Base-by-base conservation (phyloP, 2,329 filamentous ascomycete species). In the Aspergillus pseudonomiae region DNA sequence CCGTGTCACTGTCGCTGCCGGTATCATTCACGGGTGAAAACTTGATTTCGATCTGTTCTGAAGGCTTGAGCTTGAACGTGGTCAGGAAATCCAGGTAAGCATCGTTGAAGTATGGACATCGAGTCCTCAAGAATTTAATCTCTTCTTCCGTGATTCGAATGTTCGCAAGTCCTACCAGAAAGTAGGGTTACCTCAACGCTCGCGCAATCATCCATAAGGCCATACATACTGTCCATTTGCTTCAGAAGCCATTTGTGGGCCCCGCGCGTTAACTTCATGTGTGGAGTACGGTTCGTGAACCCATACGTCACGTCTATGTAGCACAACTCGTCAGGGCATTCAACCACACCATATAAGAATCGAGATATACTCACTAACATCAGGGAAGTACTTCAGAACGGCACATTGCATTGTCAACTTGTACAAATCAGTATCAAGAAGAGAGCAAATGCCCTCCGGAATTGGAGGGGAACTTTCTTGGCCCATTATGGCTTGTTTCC, bases 391-490 rank as follows among this genome's bases (percentile, higher is more conserved):
- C 79, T 96, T 96, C 70, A 96, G 86, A 68, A 98, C 90, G 65
- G 93, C 93, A 76, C 92, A 97, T 89, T 99, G 95, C 95, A 99
- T 99, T 24, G 95, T 99, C 79, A 99, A 81, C 80, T 99, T 99
- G 86, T 97, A 99, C 65, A 99, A 79, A 77, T 91, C 88, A 19
- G 91, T 94, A 74, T 95, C 92, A 60, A 95, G 84, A 74, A 95
- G 90, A 74, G 91, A 94, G 73, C 89, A 91, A 74, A 94, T 88
- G 58, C 91, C 92, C 80, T 92, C 91, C 5, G 91, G 73, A 48
- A 66, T 64, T 53, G 68, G 65, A 68, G 72, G 62, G 57, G 70
- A 65, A 34, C 54, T 64, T 58, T 71, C 68, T 61, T 75, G 66
- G 62, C 64, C 67, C 76, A 78, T 78, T 57, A 50, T 62, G 46